These are phyloP conservation scores for Sequoiadendron giganteum DNA, from an alignment of 75 land plant species.

Conservation along the genomic window DNA sequence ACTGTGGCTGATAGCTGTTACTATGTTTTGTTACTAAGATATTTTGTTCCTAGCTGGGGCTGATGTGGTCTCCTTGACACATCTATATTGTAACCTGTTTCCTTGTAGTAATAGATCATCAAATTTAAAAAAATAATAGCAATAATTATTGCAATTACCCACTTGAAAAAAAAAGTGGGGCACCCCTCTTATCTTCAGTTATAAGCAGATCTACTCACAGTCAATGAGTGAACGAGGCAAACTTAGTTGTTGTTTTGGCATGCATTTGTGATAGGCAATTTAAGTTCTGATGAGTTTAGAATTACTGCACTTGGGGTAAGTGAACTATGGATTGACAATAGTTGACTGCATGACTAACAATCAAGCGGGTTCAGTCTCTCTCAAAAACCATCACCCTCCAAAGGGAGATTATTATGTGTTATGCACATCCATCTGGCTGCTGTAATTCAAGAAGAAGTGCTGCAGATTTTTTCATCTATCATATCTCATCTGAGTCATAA, in stretches of 20 bases:
- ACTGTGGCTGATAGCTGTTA: too few species aligned
- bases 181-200: neutral
- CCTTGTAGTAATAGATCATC: too few species aligned
- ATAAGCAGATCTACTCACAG: neutral
- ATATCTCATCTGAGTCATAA: neutral
- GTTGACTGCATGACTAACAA: neutral
- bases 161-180: too few species aligned
- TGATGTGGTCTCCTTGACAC: too few species aligned
- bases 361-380: neutral
- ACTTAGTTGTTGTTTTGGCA: neutral
- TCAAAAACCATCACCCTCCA: too few species aligned
- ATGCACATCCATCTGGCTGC: neutral
- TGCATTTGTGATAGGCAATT: neutral
- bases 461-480: neutral
- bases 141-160: too few species aligned
- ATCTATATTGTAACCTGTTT: too few species aligned
- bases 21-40: too few species aligned
- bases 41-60: too few species aligned
- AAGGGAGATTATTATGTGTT: neutral
- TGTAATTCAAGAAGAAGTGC: neutral
- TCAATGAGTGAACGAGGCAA: neutral
- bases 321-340: neutral
- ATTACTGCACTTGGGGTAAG: neutral
- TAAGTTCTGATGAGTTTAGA: neutral
- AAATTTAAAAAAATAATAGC: too few species aligned